Conservation (phyloP, 371 early-diverging fungal species). For the Circinella minor region DNA sequence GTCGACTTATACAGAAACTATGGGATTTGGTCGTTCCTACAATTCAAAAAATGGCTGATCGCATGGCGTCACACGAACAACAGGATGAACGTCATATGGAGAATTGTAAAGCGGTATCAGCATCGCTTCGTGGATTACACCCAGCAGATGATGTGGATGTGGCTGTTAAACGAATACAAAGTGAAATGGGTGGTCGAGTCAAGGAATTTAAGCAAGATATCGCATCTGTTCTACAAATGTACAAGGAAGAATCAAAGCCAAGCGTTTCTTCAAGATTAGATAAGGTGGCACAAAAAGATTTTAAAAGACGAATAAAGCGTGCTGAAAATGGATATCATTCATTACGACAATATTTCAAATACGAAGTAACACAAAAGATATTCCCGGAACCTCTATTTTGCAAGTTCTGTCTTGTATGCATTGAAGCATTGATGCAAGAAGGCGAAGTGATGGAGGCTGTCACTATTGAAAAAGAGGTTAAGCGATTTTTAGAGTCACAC, state of each 20-base stretch:
- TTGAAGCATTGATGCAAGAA: slow-evolving; percentile 74
- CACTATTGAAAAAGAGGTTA: slow-evolving; percentile 47
- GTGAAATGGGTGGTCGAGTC: slow-evolving; percentile 19
- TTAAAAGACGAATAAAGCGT: slow-evolving; percentile 60
- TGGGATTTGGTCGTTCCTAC: slow-evolving; percentile 47
- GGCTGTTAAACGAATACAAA: slow-evolving; percentile 22
- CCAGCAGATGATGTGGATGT: slow-evolving; percentile 29
- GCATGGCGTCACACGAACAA: slow-evolving; percentile 34
- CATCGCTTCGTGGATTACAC: slow-evolving; percentile 25
- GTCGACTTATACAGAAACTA: slow-evolving; percentile 32
- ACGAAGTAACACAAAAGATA: slow-evolving; percentile 31
- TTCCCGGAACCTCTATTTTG: slow-evolving; percentile 39
- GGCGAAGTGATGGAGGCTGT: slow-evolving; percentile 75
- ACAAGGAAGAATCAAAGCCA: slow-evolving; percentile 37
- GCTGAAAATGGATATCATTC: slow-evolving; percentile 45
- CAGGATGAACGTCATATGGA: slow-evolving; percentile 22
- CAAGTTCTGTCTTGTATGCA: slow-evolving; percentile 50
- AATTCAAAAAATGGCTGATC: slow-evolving; percentile 45
- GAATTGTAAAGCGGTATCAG: slow-evolving; percentile 30
- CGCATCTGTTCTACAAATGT: slow-evolving; percentile 1
- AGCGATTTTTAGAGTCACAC: slow-evolving; percentile 47
- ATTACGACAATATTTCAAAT: slow-evolving; percentile 30
- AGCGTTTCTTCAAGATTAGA: slow-evolving; percentile 63
- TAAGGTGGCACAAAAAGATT: slow-evolving; percentile 67
- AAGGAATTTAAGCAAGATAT: slow-evolving; percentile 55